phyloP scores from a whole-genome alignment of 1,284 basidiomycete species.

The Rhizoctonia solani region DNA sequence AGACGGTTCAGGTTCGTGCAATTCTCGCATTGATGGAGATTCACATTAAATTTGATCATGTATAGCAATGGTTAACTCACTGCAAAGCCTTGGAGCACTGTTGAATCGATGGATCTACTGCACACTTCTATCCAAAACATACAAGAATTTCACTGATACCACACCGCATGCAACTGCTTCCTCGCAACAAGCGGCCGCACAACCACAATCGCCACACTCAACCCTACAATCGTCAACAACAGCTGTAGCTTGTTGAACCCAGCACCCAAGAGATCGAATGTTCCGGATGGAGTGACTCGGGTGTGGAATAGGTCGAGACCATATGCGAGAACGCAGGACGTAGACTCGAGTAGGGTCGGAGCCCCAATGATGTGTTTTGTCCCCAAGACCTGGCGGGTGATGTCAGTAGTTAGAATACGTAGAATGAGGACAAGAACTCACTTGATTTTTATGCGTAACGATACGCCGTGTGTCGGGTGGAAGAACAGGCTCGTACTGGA shows the following conservation, averaged over 20 bases:
- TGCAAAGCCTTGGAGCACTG: conserved; percentile 82
- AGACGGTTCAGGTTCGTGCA: conserved; percentile 84
- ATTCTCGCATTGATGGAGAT: conserved; percentile 37
- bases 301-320: conserved; percentile 89
- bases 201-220: conserved; percentile 74
- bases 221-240: conserved; percentile 75
- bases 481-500: conserved; percentile 82
- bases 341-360: conserved; percentile 88
- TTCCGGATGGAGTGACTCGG: conserved; percentile 81
- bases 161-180: conserved; percentile 66
- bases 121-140: no score
- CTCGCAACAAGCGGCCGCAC: conserved; percentile 75
- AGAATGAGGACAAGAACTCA: conserved; percentile 45
- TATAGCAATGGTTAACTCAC: conserved; percentile 81
- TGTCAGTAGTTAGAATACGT: not conserved
- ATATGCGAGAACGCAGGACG: conserved; percentile 81
- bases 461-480: conserved; percentile 73
- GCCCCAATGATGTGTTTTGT: conserved; percentile 69
- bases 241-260: conserved; percentile 94
- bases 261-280: conserved; percentile 89
- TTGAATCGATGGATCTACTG: conserved; percentile 87
- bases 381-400: conserved; percentile 60
- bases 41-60: not conserved
- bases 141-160: conserved; percentile 60
- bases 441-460: conserved; percentile 78